Evolutionary conservation across 805 yeast species (phyloP), one percentile per base, ranked within the genome.

Genomic region (Yarrowia phangngaensis): DNA sequence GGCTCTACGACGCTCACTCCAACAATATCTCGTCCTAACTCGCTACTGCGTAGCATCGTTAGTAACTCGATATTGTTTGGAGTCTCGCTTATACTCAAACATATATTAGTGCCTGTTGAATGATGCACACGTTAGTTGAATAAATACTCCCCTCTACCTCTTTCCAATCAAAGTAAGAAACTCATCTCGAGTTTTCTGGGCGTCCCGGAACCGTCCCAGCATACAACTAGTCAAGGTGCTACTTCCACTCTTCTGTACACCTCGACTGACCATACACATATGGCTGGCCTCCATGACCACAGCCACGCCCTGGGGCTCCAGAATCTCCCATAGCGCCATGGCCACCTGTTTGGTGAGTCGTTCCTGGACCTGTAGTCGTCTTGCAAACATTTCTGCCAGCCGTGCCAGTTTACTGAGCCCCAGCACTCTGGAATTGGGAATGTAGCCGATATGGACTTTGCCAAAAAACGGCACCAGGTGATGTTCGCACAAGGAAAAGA

Each of bases 221-320:
- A 92, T 90, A 63, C 97, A 90, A 60, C 95, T 85, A 14, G 98
- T 92, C 24, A 88, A 80, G 2, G 98, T 92, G 14, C 84, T 76
- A 14, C 95, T 84, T 1, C 97, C 97, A 0, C 95, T 79, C 67
- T 92, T 92, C 66, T 92, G 97, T 20, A 92, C 86, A 51, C 98
- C 98, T 63, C 98, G 78, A 64, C 95, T 86, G 20, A 90, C 97
- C 98, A 92, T 92, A 66, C 98, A 92, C 98, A 92, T 92, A 64
- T 92, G 98, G 2, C 90, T 78, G 14, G 97, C 97, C 67, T 92
- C 98, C 60, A 92, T 88, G 20, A 92, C 97, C 30, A 92, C 98
- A 1, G 97, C 98, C 7, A 92, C 98, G 54, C 98, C 98, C 60
- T 89, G 76, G 13, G 98, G 98, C 60, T 84, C 82, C 60, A 92